Evolutionary conservation across 1,284 basidiomycete species (phyloP).

Genomic region (Caloboletus inedulis): DNA sequence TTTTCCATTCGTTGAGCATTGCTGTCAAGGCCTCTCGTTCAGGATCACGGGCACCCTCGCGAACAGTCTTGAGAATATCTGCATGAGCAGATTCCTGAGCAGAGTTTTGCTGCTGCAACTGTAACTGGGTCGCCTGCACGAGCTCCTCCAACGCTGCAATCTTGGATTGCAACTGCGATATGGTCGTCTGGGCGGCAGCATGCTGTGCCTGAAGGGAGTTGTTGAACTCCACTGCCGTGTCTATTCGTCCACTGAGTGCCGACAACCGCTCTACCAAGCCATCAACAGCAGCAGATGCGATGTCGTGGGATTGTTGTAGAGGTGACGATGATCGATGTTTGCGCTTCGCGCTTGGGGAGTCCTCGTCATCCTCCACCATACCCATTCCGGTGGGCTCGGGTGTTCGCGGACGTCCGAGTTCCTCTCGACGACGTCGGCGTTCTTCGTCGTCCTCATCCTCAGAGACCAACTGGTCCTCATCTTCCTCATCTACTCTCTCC

Average conservation of each 20-base stretch:
- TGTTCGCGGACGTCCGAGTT: conserved; percentile 65
- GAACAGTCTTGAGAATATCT: conserved; percentile 38
- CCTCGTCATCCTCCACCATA: conserved; percentile 47
- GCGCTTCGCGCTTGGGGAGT: conserved; percentile 25
- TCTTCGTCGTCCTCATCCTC: conserved; percentile 47
- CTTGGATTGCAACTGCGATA: conserved; percentile 72
- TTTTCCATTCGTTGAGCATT: conserved; percentile 65
- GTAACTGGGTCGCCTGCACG: conserved; percentile 45
- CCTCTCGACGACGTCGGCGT: conserved; percentile 48
- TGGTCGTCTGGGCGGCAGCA: conserved; percentile 72
- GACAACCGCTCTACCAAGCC: conserved; percentile 74
- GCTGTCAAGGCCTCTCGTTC: conserved; percentile 47
- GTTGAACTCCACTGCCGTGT: conserved; percentile 74
- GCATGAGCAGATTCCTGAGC: conserved; percentile 45
- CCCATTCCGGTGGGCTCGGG: conserved; percentile 73
- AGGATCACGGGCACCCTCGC: conserved; percentile 28
- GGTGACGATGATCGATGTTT: conserved; percentile 20
- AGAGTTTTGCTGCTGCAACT: conserved; percentile 38
- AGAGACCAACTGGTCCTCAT: conserved; percentile 55
- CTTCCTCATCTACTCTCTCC: conserved; percentile 74
- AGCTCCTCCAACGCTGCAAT: conserved; percentile 57
- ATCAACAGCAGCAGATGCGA: conserved; percentile 38
- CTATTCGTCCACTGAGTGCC: conserved; percentile 71
- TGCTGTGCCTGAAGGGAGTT: conserved; percentile 78
- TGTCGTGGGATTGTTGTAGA: conserved; percentile 18